Percentiles rank a stretch among this genome's conserved stretches.
phyloP scores from a whole-genome alignment of 768 basidiomycete genomes.

The Boletus bicolor region DNA sequence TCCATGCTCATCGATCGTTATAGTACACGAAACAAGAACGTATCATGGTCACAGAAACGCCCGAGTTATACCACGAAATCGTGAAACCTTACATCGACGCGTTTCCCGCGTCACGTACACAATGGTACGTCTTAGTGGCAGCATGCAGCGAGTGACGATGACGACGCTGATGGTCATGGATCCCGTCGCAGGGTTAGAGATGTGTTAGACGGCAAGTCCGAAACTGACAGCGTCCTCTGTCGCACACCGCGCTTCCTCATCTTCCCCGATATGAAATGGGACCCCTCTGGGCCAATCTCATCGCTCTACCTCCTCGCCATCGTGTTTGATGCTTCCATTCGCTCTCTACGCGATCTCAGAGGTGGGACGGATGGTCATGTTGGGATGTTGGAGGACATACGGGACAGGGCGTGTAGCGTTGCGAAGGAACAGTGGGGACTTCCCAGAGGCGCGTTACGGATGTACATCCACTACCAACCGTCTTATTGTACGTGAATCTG shows the following conservation, averaged over 20 bases:
- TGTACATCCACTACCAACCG: slow-evolving; percentile 95
- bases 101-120: slow-evolving; percentile 72
- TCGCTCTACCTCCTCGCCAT: slow-evolving; percentile 87
- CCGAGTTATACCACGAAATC: slow-evolving; percentile 62
- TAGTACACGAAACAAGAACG: slow-evolving; percentile 77
- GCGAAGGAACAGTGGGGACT: slow-evolving; percentile 68
- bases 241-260: slow-evolving; percentile 68
- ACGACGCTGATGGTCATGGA: background rate
- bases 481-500: slow-evolving; percentile 70
- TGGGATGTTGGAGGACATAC: slow-evolving; percentile 62
- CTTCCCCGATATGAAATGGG: slow-evolving; percentile 98
- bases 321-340: slow-evolving; percentile 55
- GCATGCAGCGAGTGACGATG: background rate
- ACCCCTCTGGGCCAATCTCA: slow-evolving; percentile 56
- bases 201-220: slow-evolving; percentile 73
- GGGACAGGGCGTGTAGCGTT: slow-evolving; percentile 47
- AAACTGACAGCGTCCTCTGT: slow-evolving; percentile 69
- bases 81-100: slow-evolving; percentile 77
- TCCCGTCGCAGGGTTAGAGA: slow-evolving; percentile 68
- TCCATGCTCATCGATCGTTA: no score
- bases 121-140: slow-evolving; percentile 56
- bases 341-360: slow-evolving; percentile 71
- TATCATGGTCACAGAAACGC: slow-evolving; percentile 79
- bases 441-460: slow-evolving; percentile 55
- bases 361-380: slow-evolving; percentile 51